These are phyloP conservation scores for Heteromeles arbutifolia DNA, from an alignment of 306 rosid genomes.

Conservation along the genomic window DNA sequence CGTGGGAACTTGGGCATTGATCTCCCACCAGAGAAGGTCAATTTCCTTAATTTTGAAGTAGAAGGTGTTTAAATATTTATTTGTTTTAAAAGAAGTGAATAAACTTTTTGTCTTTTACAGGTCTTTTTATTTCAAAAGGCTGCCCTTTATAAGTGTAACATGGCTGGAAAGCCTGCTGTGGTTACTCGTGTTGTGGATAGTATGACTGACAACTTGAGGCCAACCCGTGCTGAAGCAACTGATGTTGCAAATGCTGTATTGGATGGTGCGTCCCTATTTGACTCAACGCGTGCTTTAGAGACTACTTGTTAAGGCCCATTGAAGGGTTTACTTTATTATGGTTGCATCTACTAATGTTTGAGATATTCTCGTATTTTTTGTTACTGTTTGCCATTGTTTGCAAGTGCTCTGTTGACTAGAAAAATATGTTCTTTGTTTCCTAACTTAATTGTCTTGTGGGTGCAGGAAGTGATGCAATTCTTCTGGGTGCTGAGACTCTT, in stretches of 20 bases:
- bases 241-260: conserved; percentile 99
- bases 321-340: background rate
- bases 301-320: background rate
- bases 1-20: conserved; percentile 58
- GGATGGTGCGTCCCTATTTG: conserved; percentile 55
- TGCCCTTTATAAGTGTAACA: conserved; percentile 92
- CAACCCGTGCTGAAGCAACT: conserved; percentile 99
- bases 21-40: conserved; percentile 53
- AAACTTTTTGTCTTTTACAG: conserved; percentile 31
- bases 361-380: conserved; percentile 2
- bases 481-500: conserved; percentile 94
- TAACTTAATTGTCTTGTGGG: conserved; percentile 15
- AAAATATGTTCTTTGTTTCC: background rate
- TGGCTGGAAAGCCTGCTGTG: conserved; percentile 99
- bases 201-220: conserved; percentile 96
- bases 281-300: background rate
- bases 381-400: conserved; percentile 7
- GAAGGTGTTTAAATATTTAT: background rate
- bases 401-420: background rate
- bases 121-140: conserved; percentile 95
- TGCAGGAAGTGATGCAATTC: conserved; percentile 96
- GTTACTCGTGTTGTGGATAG: conserved; percentile 98
- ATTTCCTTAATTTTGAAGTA: background rate
- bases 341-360: background rate
- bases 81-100: background rate